Evolutionary conservation across 176 grass and related monocot genomes (phyloP), one percentile per base, ranked within the genome.

Genomic region (Musa schizocarpa): DNA sequence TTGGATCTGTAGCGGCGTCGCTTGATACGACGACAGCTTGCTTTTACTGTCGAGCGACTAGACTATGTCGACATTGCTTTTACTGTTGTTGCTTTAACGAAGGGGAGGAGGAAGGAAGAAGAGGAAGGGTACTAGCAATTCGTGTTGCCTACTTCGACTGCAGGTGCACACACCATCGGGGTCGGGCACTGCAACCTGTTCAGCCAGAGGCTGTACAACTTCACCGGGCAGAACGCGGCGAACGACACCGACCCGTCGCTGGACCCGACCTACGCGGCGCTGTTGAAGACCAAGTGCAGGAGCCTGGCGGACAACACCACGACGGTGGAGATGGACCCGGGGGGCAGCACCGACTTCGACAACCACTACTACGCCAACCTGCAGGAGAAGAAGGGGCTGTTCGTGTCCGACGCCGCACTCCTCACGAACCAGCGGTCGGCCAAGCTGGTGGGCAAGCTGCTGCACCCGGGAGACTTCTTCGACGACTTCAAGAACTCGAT

Each of bases 81-180:
- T 13, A 57, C 54, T 17, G 54, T 57, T 2, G 10, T 57, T 13
- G n/a, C 16, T 8, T 5, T 62, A n/a, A 19, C 7, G 1, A 62
- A 62, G 2, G 34, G 34, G 4, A 6, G 34, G 34, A 34, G 34
- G 34, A 34, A 34, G 0, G 34, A 43, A 6, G 34, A 43, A 6
- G 34, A 43, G 34, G 34, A 43, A 43, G 34, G 4, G 34, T 69
- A 3, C 17, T 50, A 1, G 0, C 8, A 7, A 50, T 34, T 9
- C 25, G 10, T 13, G 25, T 24, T 48, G 11, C 29, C 1, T 50
- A 1, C 13, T 29, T 43, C 6, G 13, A 19, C 27, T 63, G n/a
- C 20, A 89, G 84, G 84, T 8, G 78, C 73, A 19, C 88, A 90
- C 61, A 79, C 88, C 14, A 86, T 90, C 57, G 88, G 84, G 48